phyloP scores from a whole-genome alignment of 805 yeast species.

The Candida awuae region DNA sequence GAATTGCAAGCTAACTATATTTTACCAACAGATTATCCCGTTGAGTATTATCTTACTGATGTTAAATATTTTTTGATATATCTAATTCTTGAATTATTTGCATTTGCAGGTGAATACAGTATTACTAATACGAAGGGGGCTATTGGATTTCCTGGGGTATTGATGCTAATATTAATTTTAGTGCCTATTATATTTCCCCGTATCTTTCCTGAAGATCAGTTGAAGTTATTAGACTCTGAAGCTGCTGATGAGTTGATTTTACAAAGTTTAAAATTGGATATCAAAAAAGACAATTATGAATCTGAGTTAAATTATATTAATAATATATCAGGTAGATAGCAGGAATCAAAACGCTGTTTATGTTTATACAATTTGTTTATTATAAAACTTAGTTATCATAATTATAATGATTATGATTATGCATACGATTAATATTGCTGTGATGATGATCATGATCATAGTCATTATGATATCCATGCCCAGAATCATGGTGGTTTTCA shows the following conservation, averaged over 20 bases:
- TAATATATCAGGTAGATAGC: not conserved
- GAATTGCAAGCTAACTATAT: not conserved
- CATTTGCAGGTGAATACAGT: constrained; percentile 74
- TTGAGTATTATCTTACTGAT: constrained; percentile 6
- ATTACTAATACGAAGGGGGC: constrained; percentile 86
- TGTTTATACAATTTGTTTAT: not conserved
- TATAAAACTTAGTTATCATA: not conserved
- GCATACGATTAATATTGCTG: not conserved
- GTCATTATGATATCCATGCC: not conserved
- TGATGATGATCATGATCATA: not conserved
- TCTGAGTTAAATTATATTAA: not conserved
- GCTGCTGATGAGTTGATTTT: constrained; percentile 30
- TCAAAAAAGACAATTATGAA: not conserved
- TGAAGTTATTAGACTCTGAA: constrained; percentile 50
- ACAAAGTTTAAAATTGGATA: constrained; percentile 20
- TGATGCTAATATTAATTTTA: constrained; percentile 61
- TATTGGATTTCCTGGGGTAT: constrained; percentile 86
- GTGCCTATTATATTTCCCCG: constrained; percentile 51
- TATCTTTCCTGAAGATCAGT: constrained; percentile 53
- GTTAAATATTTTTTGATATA: constrained; percentile 48
- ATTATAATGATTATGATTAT: not conserved
- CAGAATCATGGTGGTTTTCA: not conserved
- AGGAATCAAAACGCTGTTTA: not conserved
- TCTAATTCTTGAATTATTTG: constrained; percentile 49
- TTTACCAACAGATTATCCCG: constrained; percentile 8